Evolutionary conservation across 2,329 filamentous ascomycete species (phyloP).

Genomic region (Pseudogymnoascus sp.): DNA sequence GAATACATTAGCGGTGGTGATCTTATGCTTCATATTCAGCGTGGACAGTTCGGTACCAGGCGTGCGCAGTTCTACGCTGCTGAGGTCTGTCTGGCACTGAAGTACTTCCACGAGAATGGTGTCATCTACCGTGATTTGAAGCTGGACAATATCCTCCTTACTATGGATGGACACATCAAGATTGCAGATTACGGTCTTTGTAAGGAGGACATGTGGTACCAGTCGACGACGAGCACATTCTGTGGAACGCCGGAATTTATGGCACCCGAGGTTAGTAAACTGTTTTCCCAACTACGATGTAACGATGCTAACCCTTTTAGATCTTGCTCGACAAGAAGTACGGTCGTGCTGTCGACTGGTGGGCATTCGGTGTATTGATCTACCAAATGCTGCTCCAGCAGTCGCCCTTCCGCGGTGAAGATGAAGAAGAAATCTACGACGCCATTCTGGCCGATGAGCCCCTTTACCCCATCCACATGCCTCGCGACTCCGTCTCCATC

Average conservation of each 20-base stretch:
- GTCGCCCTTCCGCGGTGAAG: conserved; percentile 95
- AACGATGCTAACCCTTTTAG: conserved; percentile 37
- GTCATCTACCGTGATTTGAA: conserved; percentile 89
- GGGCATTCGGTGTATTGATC: conserved; percentile 97
- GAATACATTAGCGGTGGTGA: conserved; percentile 98
- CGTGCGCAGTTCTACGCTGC: conserved; percentile 98
- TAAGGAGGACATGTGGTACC: conserved; percentile 99
- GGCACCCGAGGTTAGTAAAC: conserved; percentile 74
- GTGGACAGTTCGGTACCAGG: conserved; percentile 91
- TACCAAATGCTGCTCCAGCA: conserved; percentile 99
- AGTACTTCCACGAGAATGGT: conserved; percentile 99
- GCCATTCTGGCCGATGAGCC: conserved; percentile 96
- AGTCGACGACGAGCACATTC: conserved; percentile 92
- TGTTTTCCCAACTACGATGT: conserved; percentile 10
- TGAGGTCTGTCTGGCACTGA: conserved; percentile 91
- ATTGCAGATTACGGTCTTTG: conserved; percentile 97
- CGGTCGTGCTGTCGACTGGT: conserved; percentile 95
- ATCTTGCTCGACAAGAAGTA: conserved; percentile 98
- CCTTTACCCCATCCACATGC: conserved; percentile 97
- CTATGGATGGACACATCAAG: conserved; percentile 95
- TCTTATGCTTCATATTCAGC: conserved; percentile 97
- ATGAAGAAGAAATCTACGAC: conserved; percentile 99
- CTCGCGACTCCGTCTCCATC: conserved; percentile 92
- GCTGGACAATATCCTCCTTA: conserved; percentile 83
- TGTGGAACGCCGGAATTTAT: conserved; percentile 99